Evolutionary conservation across 139 green algal species (phyloP), one percentile per base, ranked within the genome.

Genomic region (Spirogloea muscicola): DNA sequence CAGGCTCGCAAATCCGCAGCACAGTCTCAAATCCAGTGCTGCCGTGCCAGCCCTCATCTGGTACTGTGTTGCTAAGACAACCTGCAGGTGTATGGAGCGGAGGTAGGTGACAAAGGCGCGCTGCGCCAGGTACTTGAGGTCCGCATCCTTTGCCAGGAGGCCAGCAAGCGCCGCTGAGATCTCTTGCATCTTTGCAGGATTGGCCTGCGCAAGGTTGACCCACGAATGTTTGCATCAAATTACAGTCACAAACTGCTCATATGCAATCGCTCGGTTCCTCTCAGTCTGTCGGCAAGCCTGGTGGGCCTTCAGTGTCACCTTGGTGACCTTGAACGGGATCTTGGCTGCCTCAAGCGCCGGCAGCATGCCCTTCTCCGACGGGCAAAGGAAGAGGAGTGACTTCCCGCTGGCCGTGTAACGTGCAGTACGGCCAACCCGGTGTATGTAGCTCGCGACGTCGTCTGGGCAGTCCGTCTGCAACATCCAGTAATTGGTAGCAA

Each of bases 381-480:
- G 76, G 18, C 13, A 6, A 5, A 83, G 55, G 18, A 83, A 65
- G 13, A 79, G 68, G 41, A 79, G 59, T 16, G 70, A 96, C 69
- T 82, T 82, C 4, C 93, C 93, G 0, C 72, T 58, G 42, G 80
- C 49, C 21, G 70, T 85, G 81, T 88, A 95, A 40, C 91, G 83
- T 3, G 91, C 91, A 5, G 91, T 96, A 27, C 91, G 80, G 4
- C 91, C 91, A 9, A 92, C 91, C 1, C 91, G 83, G 85, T 99
- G 94, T 68, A 99, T 97, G 88, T 99, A 99, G 3, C 84, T 75
- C 3, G 86, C 82, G 21, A 90, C 86, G 72, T 97, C 92, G 66
- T 98, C 93, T 3, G 94, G 93, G 76, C 92, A 97, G 81, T 99
- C 94, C 13, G 83, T 77, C 83, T 95, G 86, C 18, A 40, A 43